Evolutionary conservation across 1,139 yeast genomes (phyloP), one percentile per base, ranked within the genome.

Genomic region (Candida dubliniensis): DNA sequence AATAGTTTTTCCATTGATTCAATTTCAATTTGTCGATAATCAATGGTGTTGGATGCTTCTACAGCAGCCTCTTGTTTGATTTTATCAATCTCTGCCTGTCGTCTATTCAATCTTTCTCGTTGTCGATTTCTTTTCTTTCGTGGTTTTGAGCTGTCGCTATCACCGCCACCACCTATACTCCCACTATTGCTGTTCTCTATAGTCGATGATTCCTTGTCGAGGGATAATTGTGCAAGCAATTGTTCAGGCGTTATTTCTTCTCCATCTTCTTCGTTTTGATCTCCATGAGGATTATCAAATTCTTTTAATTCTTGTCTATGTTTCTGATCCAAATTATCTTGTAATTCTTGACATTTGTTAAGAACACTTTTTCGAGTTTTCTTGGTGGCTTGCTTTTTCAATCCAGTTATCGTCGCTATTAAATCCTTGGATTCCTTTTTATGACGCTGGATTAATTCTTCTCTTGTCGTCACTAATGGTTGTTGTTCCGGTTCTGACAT

Each of bases 311-410:
- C 95, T 8, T 56, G 42, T 32, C 64, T 66, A 41, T 88, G 96
- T 46, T 68, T 75, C 23, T 51, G 55, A 45, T 77, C 77, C 54
- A 87, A 58, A 8, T 73, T 79, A 2, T 66, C 66, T 56, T 87
- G 88, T 66, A 88, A 53, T 40, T 74, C 79, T 37, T 71, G 73
- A 51, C 91, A 84, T 55, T 77, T 77, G 45, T 71, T 71, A 51
- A 70, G 54, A 4, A 82, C 78, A 40, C 69, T 71, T 61, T 82
- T 84, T 55, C 87, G 77, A 37, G 84, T 87, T 46, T 89, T 83
- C 61, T 88, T 88, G 14, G 88, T 81, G 2, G 93, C 93, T 62
- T 84, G 93, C 56, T 88, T 87, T 67, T 85, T 87, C 74, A 89
- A 66, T 1, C 86, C 84, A 1, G 96, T 87, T 25, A 82, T 72